Evolutionary conservation across 177 flowering plant species (phyloP).

Genomic region (Vitis hybrid): DNA sequence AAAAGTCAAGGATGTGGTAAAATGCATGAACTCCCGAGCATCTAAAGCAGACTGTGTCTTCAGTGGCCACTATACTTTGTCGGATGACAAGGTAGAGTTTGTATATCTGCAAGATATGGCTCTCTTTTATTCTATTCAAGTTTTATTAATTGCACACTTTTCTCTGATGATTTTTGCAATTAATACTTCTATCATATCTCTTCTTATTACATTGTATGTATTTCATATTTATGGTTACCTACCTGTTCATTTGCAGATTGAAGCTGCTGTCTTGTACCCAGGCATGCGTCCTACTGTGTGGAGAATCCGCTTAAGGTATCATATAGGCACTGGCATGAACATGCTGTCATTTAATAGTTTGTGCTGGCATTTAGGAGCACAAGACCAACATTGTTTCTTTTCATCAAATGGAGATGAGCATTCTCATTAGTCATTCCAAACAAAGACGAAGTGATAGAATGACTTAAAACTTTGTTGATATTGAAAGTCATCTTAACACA

Average conservation of each 20-base stretch:
- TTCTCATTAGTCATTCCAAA: not conserved
- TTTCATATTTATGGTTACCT: not conserved
- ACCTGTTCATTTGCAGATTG: conserved; percentile 53
- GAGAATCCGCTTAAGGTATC: conserved; percentile 85
- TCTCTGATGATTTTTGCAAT: not conserved
- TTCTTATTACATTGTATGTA: not conserved
- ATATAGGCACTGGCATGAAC: not conserved
- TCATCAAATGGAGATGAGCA: too few relatives aligned
- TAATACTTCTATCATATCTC: too few relatives aligned
- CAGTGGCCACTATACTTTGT: conserved; percentile 74
- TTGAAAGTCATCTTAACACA: not conserved
- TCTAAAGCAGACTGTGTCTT: conserved; percentile 64
- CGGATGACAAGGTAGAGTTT: conserved; percentile 74
- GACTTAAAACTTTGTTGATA: not conserved
- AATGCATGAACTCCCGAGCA: conserved; percentile 76
- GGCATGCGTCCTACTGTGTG: conserved; percentile 88
- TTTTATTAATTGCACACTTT: too few relatives aligned
- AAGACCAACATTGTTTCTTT: too few relatives aligned
- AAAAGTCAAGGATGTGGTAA: conserved; percentile 81
- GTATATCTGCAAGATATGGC: not conserved
- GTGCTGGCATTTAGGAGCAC: too few relatives aligned
- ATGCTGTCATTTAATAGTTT: not conserved
- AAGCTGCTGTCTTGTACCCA: conserved; percentile 91
- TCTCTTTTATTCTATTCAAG: too few relatives aligned
- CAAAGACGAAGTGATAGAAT: not conserved